Evolutionary conservation across 805 yeast genomes (phyloP).

Genomic region (Debaryomyces maramus): DNA sequence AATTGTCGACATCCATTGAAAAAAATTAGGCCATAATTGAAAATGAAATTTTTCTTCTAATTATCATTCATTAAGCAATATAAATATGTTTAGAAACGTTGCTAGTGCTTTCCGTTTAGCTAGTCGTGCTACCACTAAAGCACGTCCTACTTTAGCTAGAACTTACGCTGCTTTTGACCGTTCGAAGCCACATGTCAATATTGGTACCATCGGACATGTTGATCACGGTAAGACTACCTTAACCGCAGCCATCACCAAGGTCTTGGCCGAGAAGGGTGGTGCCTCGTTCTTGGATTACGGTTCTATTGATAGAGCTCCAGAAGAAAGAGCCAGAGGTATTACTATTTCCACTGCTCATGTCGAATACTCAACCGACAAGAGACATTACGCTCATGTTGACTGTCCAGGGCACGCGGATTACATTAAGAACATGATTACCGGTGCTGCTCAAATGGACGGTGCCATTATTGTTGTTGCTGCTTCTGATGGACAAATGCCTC

Average conservation of each 20-base stretch:
- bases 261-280: slow-evolving; percentile 82
- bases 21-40: neutral
- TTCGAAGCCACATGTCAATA: slow-evolving; percentile 93
- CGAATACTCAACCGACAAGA: slow-evolving; percentile 90
- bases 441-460: slow-evolving; percentile 99
- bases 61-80: slow-evolving; percentile 1
- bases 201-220: slow-evolving; percentile 98
- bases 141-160: slow-evolving; percentile 34
- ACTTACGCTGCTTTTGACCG: slow-evolving; percentile 80
- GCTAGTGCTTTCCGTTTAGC: slow-evolving; percentile 29
- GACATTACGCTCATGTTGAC: slow-evolving; percentile 98
- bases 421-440: slow-evolving; percentile 98
- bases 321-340: slow-evolving; percentile 99
- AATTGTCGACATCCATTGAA: neutral
- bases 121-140: slow-evolving; percentile 20
- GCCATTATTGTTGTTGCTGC: slow-evolving; percentile 99
- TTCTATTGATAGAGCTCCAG: slow-evolving; percentile 95
- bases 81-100: slow-evolving; percentile 29
- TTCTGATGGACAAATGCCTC: slow-evolving; percentile 99
- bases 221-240: slow-evolving; percentile 98
- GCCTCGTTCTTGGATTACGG: slow-evolving; percentile 92
- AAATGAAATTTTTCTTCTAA: slow-evolving; percentile 3
- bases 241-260: slow-evolving; percentile 98
- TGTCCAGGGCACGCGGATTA: slow-evolving; percentile 99
- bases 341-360: slow-evolving; percentile 98